phyloP scores from a whole-genome alignment of 163 green algal species.

The Trebouxiophyceae sp. region DNA sequence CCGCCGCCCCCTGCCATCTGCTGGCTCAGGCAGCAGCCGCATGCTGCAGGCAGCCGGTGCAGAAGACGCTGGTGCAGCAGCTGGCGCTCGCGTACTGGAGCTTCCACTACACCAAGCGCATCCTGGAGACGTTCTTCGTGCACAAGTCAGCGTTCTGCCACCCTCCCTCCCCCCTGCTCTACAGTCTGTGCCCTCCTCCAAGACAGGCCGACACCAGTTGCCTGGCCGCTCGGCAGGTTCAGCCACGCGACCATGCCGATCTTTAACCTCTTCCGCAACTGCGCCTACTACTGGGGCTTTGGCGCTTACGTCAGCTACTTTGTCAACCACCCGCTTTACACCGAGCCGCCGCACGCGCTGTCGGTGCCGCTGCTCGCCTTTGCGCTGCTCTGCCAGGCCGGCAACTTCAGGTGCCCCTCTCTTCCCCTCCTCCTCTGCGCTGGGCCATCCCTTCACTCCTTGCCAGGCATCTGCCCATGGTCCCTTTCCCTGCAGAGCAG shows the following conservation, averaged over 20 bases:
- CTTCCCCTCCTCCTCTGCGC: no score
- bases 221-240: constrained; percentile 56
- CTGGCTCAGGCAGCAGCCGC: neutral
- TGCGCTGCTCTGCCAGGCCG: constrained; percentile 8
- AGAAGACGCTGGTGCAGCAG: constrained; percentile 50
- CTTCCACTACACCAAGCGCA: constrained; percentile 95
- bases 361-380: constrained; percentile 38
- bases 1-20: no score
- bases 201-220: neutral
- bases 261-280: constrained; percentile 95
- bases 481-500: no score
- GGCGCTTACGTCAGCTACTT: constrained; percentile 93
- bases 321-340: constrained; percentile 97
- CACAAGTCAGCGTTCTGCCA: constrained; percentile 55
- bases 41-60: neutral
- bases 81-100: constrained; percentile 83
- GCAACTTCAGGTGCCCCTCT: constrained; percentile 5
- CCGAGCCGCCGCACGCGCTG: constrained; percentile 39
- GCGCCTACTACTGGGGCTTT: constrained; percentile 96
- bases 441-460: no score
- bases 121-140: constrained; percentile 91
- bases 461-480: no score
- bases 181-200: no score
- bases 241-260: constrained; percentile 96
- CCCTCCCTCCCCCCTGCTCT: neutral